Evolutionary conservation across 768 basidiomycete species (phyloP), one percentile per base, ranked within the genome.

Genomic region (Porpolomopsis calyptriformis): DNA sequence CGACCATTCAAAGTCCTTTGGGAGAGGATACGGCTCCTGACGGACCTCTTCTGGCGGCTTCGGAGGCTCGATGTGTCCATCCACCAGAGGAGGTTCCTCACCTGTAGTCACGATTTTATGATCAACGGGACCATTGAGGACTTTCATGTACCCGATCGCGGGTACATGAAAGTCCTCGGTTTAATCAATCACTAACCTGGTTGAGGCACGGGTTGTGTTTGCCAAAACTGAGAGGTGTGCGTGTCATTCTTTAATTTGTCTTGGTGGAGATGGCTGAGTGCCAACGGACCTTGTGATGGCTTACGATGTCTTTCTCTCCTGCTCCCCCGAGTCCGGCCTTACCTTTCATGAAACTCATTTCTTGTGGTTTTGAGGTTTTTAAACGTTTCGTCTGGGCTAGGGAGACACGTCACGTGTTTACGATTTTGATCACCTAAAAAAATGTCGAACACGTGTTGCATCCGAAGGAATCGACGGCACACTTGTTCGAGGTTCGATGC

Each of bases 201-300:
- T 57, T 92, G 89, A n/a, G 90, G 86, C 5, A 99, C 96, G 2
- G 96, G 96, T 62, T 99, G 96, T 4, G 94, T 98, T 26, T 71
- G 78, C 96, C 96, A 98, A 66, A 99, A 99, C 92, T 90, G 55
- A 19, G 49, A 38, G 33, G 9, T n/a, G n/a, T n/a, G n/a, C n/a
- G n/a, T n/a, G 46, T 33, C 53, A 19, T 25, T 38, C 31, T 40
- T 29, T 19, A 14, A 41, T n/a, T 20, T 24, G 18, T 11, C 3
- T 7, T 37, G n/a, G 35, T 10, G 7, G 27, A 14, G 16, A 25
- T n/a, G n/a, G 25, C 10, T 31, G 9, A 34, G 35, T 43, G 7
- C 18, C 22, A 33, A 60, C 70, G 45, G 53, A 89, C 92, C 72
- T 93, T 94, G 59, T 96, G 90, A 59, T 85, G 82, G 38, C 87